Base-by-base conservation (phyloP, 2,329 filamentous ascomycete genomes). In the Aspergillus nomiae region DNA sequence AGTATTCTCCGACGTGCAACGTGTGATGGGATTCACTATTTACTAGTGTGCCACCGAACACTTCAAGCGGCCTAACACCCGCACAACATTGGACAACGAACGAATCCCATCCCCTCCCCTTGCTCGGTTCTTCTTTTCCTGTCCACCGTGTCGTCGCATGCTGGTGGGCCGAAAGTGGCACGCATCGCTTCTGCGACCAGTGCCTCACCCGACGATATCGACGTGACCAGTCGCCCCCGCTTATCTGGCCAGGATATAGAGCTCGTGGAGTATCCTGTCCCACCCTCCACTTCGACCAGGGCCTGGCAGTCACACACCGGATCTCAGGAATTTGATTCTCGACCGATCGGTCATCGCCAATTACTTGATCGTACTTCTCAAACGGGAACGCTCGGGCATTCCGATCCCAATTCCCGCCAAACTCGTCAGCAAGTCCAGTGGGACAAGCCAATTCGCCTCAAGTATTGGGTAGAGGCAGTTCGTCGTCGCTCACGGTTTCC, bases 401-500 rank as follows among this genome's bases (percentile, higher is more conserved):
- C 58, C 41, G 28, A 59, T 36, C 48, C 36, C 50, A 56, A 58
- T 26, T 9, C 30, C 32, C 51, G 21, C 26, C 41, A 48, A 26
- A 43, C 28, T 55, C 50, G 21, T 32, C 32, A 11, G 62, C 57
- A 26, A 36, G 43, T 53, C 19, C 56, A 28, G 30, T 58, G 63
- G 38, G 55, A 55, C 34, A 64, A 57, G 38, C 65, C 68, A 34
- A 63, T 69, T 57, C 65, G 63, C 61, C 66, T 77, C 58, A 66
- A 67, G 55, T 73, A 72, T 65, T 78, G 76, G 76, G 66, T 67
- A 21, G 70, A 77, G 67, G 75, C 76, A 60, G 71, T 78, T 64
- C 71, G 64, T 60, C 68, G 63, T 51, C 70, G 69, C 51, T 60
- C 71, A 50, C 65, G 65, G 21, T 61, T 48, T 61, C 62, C 62